These are phyloP conservation scores for Pisolithus sp. DNA, from an alignment of 768 basidiomycete genomes.

Conservation along the genomic window DNA sequence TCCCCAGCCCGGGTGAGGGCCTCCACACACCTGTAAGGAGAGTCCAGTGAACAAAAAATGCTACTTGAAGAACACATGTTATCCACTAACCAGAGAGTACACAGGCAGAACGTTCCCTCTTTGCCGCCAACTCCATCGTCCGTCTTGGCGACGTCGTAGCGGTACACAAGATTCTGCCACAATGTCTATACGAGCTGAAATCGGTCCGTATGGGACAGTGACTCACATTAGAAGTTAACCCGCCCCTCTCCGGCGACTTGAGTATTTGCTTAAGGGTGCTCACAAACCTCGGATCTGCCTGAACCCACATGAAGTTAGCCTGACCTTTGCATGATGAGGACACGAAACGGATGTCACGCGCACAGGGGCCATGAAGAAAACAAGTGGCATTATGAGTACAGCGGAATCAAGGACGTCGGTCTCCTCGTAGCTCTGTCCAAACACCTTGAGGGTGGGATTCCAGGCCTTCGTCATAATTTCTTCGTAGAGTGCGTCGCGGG, in stretches of 20 bases:
- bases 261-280: conserved; percentile 79
- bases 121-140: conserved; percentile 95
- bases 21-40: conserved; percentile 64
- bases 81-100: conserved; percentile 62
- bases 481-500: conserved; percentile 84
- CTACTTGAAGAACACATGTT: not conserved
- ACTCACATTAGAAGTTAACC: conserved; percentile 76
- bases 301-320: not conserved
- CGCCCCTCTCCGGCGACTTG: conserved; percentile 84
- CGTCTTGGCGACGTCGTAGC: conserved; percentile 81
- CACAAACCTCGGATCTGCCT: conserved; percentile 87
- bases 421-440: conserved; percentile 90
- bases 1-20: conserved; percentile 85
- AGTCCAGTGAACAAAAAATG: not conserved
- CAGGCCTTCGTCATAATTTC: conserved; percentile 88
- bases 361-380: conserved; percentile 84
- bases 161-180: conserved; percentile 73
- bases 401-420: conserved; percentile 77
- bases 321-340: not conserved
- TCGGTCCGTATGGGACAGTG: not conserved
- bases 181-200: not conserved
- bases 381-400: conserved; percentile 86
- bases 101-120: conserved; percentile 91
- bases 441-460: conserved; percentile 63
- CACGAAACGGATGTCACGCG: conserved; percentile 19